Evolutionary conservation across 2,329 filamentous ascomycete genomes (phyloP).

Genomic region (Ophiostoma sp.): DNA sequence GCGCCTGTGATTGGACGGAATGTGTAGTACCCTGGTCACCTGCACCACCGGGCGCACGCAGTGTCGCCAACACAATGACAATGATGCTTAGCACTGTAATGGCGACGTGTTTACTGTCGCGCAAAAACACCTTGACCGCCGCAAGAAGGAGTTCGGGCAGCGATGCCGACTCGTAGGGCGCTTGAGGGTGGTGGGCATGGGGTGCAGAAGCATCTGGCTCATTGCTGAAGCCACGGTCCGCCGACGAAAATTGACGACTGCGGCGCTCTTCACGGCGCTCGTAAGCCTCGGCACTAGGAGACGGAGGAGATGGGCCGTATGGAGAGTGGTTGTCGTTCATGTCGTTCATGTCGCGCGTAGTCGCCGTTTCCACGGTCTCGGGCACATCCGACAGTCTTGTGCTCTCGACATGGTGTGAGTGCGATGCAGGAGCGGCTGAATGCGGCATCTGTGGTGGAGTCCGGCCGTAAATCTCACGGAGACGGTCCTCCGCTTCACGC

Average conservation of each 20-base stretch:
- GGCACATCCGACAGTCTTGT: background rate
- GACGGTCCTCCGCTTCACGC: slow-evolving; percentile 50
- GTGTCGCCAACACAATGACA: slow-evolving; percentile 51
- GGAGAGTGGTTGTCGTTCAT: slow-evolving; percentile 28
- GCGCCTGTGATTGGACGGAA: background rate
- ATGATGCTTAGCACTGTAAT: slow-evolving; percentile 56
- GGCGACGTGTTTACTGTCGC: slow-evolving; percentile 60
- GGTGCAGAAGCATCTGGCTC: background rate
- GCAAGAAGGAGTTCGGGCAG: slow-evolving; percentile 57
- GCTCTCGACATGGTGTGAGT: background rate
- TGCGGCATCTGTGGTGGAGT: slow-evolving; percentile 27
- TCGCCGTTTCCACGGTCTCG: slow-evolving; percentile 21
- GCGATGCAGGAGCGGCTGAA: background rate
- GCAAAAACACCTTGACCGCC: slow-evolving; percentile 54
- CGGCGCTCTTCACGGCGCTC: slow-evolving; percentile 38
- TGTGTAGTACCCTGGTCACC: background rate
- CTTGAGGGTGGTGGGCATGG: background rate
- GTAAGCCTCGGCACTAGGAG: slow-evolving; percentile 35
- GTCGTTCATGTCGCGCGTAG: slow-evolving; percentile 26
- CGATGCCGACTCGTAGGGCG: slow-evolving; percentile 46
- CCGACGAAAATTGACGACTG: slow-evolving; percentile 23
- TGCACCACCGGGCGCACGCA: slow-evolving; percentile 37
- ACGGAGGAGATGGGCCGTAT: slow-evolving; percentile 34
- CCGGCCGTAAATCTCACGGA: slow-evolving; percentile 57
- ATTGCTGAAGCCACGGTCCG: background rate